Evolutionary conservation across 2,329 filamentous ascomycete genomes (phyloP), one percentile per base, ranked within the genome.

Genomic region (Cercospora canescens): DNA sequence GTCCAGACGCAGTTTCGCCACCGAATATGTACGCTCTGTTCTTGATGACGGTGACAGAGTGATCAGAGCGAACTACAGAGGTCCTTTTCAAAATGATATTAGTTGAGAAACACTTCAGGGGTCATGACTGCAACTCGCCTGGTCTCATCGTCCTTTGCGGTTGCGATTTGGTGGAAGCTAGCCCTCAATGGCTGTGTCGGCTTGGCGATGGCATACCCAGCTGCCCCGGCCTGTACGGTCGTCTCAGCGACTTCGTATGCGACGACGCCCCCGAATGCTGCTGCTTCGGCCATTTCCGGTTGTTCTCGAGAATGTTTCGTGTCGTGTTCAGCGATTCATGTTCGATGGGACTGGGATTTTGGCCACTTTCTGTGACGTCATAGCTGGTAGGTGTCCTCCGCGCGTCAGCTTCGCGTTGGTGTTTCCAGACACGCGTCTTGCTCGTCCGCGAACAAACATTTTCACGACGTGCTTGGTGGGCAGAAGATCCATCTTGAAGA

Each of bases 11-110:
- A 26, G 76, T 79, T 37, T 77, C 74, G 55, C 81, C 81, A 39
- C 81, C 81, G 63, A 82, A 82, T 26, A 83, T 77, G 68, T 80
- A 82, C 5, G 80, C 80, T 67, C 80, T 81, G 69, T 81, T 77
- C 41, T 74, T 70, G 34, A 82, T 71, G 1, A 81, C 73, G 1
- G 77, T 80, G 24, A 82, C 61, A 5, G 77, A 79, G 64, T 82
- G 80, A 57, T 79, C 76, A 64, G 76, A 72, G 26, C 76, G 71
- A 11, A 71, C 67, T 11, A 76, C 65, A 3, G 75, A 75, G 11
- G 72, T 69, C 58, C 74, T 76, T 37, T 14, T 14, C 28, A 24
- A 52, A 62, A 11, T 64, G 56, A 24, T 48, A n/a, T 39, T 14
- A 21, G 0, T 34, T 6, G 3, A 24, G 6, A n/a, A n/a, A 28